phyloP scores from a whole-genome alignment of 345 rosid species.

The Sonneratia alba region DNA sequence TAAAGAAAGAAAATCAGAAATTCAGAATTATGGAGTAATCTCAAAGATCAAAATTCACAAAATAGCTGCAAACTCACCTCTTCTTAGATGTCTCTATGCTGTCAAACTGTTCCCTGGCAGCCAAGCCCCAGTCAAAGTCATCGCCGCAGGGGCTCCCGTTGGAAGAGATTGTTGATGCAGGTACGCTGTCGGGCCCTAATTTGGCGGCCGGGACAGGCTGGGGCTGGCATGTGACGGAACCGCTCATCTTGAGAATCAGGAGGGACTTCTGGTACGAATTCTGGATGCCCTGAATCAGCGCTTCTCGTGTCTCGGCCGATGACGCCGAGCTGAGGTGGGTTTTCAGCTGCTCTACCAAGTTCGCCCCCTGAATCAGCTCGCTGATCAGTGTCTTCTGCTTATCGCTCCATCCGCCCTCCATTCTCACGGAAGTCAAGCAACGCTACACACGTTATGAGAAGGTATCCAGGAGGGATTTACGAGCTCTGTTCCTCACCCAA shows the following conservation, averaged over 20 bases:
- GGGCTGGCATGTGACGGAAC: slow-evolving; percentile 21
- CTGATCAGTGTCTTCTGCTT: slow-evolving; percentile 41
- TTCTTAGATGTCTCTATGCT: slow-evolving; percentile 42
- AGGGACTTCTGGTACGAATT: slow-evolving; percentile 64
- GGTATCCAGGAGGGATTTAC: background rate
- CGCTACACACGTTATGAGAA: background rate
- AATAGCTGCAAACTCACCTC: slow-evolving; percentile 35
- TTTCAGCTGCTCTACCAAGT: slow-evolving; percentile 47
- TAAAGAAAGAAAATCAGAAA: slow-evolving; percentile 5
- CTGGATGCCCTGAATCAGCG: slow-evolving; percentile 38
- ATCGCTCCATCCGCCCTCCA: slow-evolving; percentile 26
- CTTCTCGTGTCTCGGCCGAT: slow-evolving; percentile 35
- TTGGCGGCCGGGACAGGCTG: slow-evolving; percentile 12
- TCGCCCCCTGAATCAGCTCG: slow-evolving; percentile 57
- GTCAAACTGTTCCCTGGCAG: slow-evolving; percentile 28
- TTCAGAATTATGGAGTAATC: too few species aligned
- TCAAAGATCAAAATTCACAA: too few species aligned
- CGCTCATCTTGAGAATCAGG: slow-evolving; percentile 30
- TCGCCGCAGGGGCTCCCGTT: slow-evolving; percentile 67
- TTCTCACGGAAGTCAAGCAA: background rate
- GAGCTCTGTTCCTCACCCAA: background rate
- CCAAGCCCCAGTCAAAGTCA: slow-evolving; percentile 25
- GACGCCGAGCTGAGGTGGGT: slow-evolving; percentile 21
- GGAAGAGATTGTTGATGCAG: slow-evolving; percentile 52
- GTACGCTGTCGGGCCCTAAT: slow-evolving; percentile 12